Conservation (phyloP, 495 filamentous ascomycete genomes). For the Terfezia boudieri region DNA sequence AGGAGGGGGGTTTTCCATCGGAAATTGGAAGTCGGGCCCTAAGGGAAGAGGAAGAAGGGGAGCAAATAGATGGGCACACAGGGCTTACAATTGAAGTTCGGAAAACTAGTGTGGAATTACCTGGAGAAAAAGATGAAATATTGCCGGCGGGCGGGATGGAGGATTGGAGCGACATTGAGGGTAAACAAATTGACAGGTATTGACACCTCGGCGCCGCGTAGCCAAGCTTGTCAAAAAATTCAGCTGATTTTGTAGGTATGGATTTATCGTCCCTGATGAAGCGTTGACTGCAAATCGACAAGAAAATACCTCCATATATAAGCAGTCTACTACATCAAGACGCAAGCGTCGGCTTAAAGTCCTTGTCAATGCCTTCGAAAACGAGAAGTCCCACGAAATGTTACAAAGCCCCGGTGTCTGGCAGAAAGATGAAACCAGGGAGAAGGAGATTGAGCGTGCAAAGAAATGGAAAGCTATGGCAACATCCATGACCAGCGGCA, state of each 20-base stretch:
- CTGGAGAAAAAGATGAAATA: conserved; percentile 3
- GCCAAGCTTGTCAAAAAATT: no score
- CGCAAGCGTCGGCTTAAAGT: conserved; percentile 11
- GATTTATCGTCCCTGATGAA: conserved; percentile 51
- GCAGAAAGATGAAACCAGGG: conserved; percentile 27
- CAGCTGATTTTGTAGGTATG: conserved; percentile 33
- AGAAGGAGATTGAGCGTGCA: conserved; percentile 61
- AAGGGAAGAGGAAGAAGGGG: conserved; percentile 5
- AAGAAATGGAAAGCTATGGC: conserved; percentile 99
- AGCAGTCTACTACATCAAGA: conserved; percentile 23
- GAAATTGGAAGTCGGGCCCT: conserved; percentile 1
- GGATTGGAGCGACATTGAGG: conserved; percentile 83
- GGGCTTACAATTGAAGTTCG: neutral
- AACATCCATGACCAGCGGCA: conserved; percentile 27
- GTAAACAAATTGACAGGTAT: conserved; percentile 55
- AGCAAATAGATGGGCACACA: conserved; percentile 2
- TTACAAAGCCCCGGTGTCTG: neutral
- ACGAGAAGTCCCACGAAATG: conserved; percentile 20
- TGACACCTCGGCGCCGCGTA: neutral
- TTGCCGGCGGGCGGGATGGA: conserved; percentile 57
- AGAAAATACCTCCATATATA: conserved; percentile 20
- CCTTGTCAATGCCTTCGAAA: neutral
- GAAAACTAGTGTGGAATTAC: neutral
- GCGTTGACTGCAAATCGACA: conserved; percentile 14
- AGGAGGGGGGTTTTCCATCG: conserved; percentile 3